Evolutionary conservation across 2,329 filamentous ascomycete genomes (phyloP), one percentile per base, ranked within the genome.

Genomic region (Colletotrichum sp.): DNA sequence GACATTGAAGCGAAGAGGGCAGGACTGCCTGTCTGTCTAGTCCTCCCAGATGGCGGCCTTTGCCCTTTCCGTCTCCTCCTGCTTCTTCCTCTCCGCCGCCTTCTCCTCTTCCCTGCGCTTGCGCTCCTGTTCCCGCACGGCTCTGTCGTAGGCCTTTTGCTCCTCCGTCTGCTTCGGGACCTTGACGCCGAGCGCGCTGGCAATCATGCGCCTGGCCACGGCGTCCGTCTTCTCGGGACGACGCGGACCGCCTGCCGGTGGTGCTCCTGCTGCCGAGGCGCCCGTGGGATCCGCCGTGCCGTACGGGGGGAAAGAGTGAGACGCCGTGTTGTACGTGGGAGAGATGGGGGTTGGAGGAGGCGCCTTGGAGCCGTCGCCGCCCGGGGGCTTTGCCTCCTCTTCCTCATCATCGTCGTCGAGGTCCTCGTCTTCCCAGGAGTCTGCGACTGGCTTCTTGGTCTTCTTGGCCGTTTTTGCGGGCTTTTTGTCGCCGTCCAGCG

Each of bases 211-310:
- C 77, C 94, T 92, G 7, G 97, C 97, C 52, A 98, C 95, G 1
- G 96, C 95, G 77, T 98, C 98, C 77, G 96, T 98, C 88, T 98
- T 99, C 86, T 98, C 96, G 0, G 96, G 96, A 52, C 95, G 87
- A 72, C 80, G 80, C 19, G 80, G 59, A 44, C 63, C 12, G 78
- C 36, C 7, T 52, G 80, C 79, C 16, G 81, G 82, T 34, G 81
- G 78, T 29, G 12, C 36, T 32, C 8, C 64, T 64, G n/a, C 72
- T 52, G 27, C 22, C 30, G n/a, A 62, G 65, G n/a, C 55, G 59
- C 19, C 39, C 52, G 69, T 30, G 68, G 76, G 79, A n/a, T 70
- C 78, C 72, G 78, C 69, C 63, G 79, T 75, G 3, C 59, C 65
- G 63, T 79, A 67, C 79, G 81, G 76, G 25, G 83, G 72, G 62